These are phyloP conservation scores for Penicillium riverlandense DNA, from an alignment of 495 filamentous ascomycete species.

Conservation along the genomic window DNA sequence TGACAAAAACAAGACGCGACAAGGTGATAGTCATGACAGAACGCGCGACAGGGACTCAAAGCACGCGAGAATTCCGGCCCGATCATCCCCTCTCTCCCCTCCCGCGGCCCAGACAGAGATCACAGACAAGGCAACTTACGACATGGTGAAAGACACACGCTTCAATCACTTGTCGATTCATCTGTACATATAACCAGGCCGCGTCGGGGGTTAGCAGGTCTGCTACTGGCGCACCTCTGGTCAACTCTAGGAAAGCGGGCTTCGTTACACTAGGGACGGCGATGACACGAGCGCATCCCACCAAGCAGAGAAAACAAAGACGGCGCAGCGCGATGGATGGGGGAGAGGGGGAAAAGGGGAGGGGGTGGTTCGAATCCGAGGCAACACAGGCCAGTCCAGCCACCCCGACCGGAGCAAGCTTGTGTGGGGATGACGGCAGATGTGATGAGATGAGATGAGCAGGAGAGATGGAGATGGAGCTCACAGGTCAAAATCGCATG, in stretches of 20 bases:
- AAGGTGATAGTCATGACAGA: slow-evolving; percentile 1
- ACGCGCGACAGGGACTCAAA: slow-evolving; percentile 4
- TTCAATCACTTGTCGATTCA: slow-evolving; percentile 36
- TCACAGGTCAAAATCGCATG: slow-evolving; percentile 29
- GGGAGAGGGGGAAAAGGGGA: slow-evolving; percentile 13
- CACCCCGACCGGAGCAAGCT: slow-evolving; percentile 7
- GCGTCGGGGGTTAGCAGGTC: slow-evolving; percentile 34
- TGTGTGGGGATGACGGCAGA: slow-evolving; percentile 7
- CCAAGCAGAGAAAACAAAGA: slow-evolving; percentile 23
- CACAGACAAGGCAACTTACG: slow-evolving; percentile 41
- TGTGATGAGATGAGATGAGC: slow-evolving; percentile 6
- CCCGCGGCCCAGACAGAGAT: slow-evolving; percentile 13
- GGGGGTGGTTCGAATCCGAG: neutral
- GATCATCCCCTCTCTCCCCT: no score
- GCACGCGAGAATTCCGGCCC: slow-evolving; percentile 10
- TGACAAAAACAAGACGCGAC: neutral
- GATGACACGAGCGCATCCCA: slow-evolving; percentile 38
- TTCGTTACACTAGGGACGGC: slow-evolving; percentile 35
- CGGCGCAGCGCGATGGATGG: slow-evolving; percentile 18
- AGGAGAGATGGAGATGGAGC: slow-evolving; percentile 5
- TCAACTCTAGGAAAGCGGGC: slow-evolving; percentile 27
- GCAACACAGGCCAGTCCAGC: neutral
- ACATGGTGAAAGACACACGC: slow-evolving; percentile 39
- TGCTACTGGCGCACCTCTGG: slow-evolving; percentile 30
- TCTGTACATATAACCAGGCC: slow-evolving; percentile 36